Evolutionary conservation across 1,284 basidiomycete genomes (phyloP), one percentile per base, ranked within the genome.

Genomic region (Amylostereum chailletii): DNA sequence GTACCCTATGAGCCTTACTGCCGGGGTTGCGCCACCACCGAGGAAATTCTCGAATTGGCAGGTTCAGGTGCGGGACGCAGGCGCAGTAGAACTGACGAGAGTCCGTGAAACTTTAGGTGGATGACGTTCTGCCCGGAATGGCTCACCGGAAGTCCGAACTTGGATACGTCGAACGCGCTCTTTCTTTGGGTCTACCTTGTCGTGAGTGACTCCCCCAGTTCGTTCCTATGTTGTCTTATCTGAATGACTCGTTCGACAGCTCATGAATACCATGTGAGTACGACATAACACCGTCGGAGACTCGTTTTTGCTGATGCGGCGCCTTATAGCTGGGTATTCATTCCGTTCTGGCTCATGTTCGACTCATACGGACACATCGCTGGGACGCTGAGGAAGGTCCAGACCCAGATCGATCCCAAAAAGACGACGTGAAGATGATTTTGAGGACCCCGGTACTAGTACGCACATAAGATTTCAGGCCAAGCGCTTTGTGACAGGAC

Each of bases 41-140:
- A 19, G 19, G 19, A 19, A 19, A 19, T 19, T 19, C 19, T 19
- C 19, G 19, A 19, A 19, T 19, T 19, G 19, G 19, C 19, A 19
- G 19, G 19, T 19, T 19, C 19, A 19, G 19, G 19, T 19, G 19
- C 19, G 19, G 19, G 19, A 19, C 19, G 19, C 19, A 19, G 19
- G 19, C 19, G 19, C 19, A 19, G 19, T 19, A 19, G 19, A 19
- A 19, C 19, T 19, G 19, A 19, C 19, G 19, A 19, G 19, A 19
- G 19, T 19, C 19, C 19, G 19, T 19, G 19, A 19, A 19, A 19
- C 19, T 51, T 32, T 47, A 86, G 84, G 30, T 89, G 81, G 80
- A 89, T 90, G 86, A 90, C 86, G 2, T 90, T 90, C 66, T 82
- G 79, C 59, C 88, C 87, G 1, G 86, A 90, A 64, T 91, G 89